These are phyloP conservation scores for Sarcodon aspratus DNA, from an alignment of 768 basidiomycete species.

Conservation along the genomic window DNA sequence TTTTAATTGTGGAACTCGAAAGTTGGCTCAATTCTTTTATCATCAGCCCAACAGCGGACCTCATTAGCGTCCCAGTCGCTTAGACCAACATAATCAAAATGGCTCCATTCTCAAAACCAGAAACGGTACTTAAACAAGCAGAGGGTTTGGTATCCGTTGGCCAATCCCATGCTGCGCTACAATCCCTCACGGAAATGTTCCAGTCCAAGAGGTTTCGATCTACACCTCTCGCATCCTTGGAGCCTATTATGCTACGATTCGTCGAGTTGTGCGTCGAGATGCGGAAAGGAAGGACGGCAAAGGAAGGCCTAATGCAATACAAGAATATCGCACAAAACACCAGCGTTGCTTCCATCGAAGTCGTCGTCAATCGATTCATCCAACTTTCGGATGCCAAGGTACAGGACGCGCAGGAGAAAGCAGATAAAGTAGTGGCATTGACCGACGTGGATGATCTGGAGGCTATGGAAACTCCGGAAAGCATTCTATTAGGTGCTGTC, in stretches of 20 bases:
- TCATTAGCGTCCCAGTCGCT: neutral
- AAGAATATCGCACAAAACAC: slow-evolving; percentile 97
- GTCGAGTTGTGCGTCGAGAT: slow-evolving; percentile 94
- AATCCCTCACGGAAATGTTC: slow-evolving; percentile 88
- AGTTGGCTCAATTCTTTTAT: too few relatives aligned
- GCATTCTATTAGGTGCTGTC: slow-evolving; percentile 83
- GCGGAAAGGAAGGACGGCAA: slow-evolving; percentile 87
- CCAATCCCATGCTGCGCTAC: slow-evolving; percentile 82
- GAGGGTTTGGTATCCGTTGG: slow-evolving; percentile 89
- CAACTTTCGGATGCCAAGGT: slow-evolving; percentile 74
- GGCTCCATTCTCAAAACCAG: slow-evolving; percentile 87
- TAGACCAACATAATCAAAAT: slow-evolving; percentile 27
- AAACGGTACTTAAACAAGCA: slow-evolving; percentile 87
- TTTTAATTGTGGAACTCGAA: neutral
- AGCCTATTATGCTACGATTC: slow-evolving; percentile 94
- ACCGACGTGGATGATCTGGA: slow-evolving; percentile 92
- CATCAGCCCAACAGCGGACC: too few relatives aligned
- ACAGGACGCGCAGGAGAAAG: slow-evolving; percentile 77
- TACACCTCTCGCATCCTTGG: slow-evolving; percentile 78
- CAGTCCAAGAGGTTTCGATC: slow-evolving; percentile 88
- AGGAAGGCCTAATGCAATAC: slow-evolving; percentile 94
- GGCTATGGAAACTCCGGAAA: slow-evolving; percentile 90
- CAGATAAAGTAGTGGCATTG: slow-evolving; percentile 54
- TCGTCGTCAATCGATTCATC: slow-evolving; percentile 81
- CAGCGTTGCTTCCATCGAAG: slow-evolving; percentile 84